Percentiles rank a stretch among this genome's conserved stretches.
These are phyloP conservation scores for Gossypium turneri DNA, from an alignment of 345 rosid species.

Conservation along the genomic window DNA sequence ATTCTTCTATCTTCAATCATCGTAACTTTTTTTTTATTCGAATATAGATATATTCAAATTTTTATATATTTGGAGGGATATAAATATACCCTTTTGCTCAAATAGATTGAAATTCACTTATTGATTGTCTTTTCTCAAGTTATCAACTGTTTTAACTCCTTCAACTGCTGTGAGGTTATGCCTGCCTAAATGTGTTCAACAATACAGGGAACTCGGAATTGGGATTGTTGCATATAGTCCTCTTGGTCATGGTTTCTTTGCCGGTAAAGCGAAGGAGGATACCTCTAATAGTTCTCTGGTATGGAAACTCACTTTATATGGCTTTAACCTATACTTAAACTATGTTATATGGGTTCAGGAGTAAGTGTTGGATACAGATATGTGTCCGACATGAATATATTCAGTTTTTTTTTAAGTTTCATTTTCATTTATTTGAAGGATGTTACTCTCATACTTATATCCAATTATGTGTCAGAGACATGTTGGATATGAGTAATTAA, in stretches of 20 bases:
- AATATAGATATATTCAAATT: neutral
- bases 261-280: constrained; percentile 36
- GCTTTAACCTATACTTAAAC: neutral
- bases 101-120: too few relatives aligned
- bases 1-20: neutral
- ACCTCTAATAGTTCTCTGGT: constrained; percentile 32
- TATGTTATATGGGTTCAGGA: too few relatives aligned
- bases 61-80: too few relatives aligned
- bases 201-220: constrained; percentile 45
- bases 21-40: neutral
- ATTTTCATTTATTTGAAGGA: too few relatives aligned
- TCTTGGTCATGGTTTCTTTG: constrained; percentile 51
- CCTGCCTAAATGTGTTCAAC: neutral
- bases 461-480: too few relatives aligned
- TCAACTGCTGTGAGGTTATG: neutral
- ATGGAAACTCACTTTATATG: neutral
- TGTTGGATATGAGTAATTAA: too few relatives aligned
- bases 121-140: neutral
- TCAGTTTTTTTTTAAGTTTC: too few relatives aligned
- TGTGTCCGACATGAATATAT: too few relatives aligned
- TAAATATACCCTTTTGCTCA: too few relatives aligned
- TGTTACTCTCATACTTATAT: too few relatives aligned
- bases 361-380: too few relatives aligned
- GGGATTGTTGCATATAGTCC: constrained; percentile 53
- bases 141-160: neutral